Evolutionary conservation across 768 basidiomycete species (phyloP), one percentile per base, ranked within the genome.

Genomic region (Cystobasidium onofrii): DNA sequence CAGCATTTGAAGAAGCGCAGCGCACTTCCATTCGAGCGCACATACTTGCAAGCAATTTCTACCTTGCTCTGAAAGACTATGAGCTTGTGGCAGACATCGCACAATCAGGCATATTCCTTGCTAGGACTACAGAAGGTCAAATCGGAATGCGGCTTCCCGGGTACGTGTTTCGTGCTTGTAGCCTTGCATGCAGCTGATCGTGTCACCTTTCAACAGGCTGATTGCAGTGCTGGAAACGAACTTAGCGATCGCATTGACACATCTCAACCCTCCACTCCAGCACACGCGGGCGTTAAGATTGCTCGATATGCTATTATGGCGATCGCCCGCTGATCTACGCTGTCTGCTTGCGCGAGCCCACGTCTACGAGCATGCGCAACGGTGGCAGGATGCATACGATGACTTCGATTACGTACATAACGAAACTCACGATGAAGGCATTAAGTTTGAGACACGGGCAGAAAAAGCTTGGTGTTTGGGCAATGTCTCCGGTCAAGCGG

Each of bases 251-350:
- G 87, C 90, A 3, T 84, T 96, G 18, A 89, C 92, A 1, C 89
- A 96, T 78, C 84, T 90, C 62, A 91, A 87, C 80, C 88, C 94
- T 33, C 95, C 95, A 0, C 93, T 93, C 77, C 89, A 97, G 77
- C 95, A 98, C 79, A 77, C 83, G 13, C 87, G 88, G 64, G 95
- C 96, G 0, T 82, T 88, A 29, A 82, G 85, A 20, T 84, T 96
- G 12, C 83, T 97, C 25, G 86, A 90, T 36, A 86, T 88, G 2
- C 84, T 95, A 18, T 85, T 98, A 0, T 77, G 82, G 1, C 81
- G 84, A 39, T 86, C 88, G 44, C 86, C 89, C 0, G 78, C 85
- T 64, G 88, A 92, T 76, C 81, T 86, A 10, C 80, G 84, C 15
- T 87, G 87, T 31, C 83, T 95, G 52, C 87, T 93, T 82, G 87